phyloP scores from a whole-genome alignment of 2,329 filamentous ascomycete species.

The Colletotrichum destructivum region DNA sequence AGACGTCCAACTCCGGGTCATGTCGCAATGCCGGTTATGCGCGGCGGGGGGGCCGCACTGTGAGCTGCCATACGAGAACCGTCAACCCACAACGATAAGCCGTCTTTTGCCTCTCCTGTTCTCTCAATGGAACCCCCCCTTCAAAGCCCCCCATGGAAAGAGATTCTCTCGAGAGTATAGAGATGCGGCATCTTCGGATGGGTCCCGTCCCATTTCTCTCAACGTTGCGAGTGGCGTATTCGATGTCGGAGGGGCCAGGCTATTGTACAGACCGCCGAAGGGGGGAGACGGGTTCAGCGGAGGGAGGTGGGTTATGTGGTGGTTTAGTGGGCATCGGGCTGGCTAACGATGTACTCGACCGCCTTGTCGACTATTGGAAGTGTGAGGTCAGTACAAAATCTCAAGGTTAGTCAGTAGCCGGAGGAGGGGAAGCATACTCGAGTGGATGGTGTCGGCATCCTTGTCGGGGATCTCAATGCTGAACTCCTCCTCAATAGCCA shows the following conservation, averaged over 20 bases:
- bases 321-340: conserved; percentile 86
- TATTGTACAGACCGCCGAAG: conserved; percentile 44
- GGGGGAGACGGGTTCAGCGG: conserved; percentile 34
- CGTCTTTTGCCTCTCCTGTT: conserved; percentile 15
- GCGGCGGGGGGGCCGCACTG: conserved; percentile 29
- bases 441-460: conserved; percentile 94
- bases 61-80: conserved; percentile 35
- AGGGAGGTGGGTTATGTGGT: conserved; percentile 7
- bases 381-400: conserved; percentile 31
- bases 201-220: conserved; percentile 23
- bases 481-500: conserved; percentile 98
- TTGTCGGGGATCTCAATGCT: conserved; percentile 99
- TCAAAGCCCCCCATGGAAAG: conserved; percentile 6
- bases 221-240: conserved; percentile 41
- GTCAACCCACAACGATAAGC: conserved; percentile 31
- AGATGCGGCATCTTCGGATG: conserved; percentile 31
- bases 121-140: conserved; percentile 13
- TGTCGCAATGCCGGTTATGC: conserved; percentile 44
- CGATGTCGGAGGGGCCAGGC: conserved; percentile 24
- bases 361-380: conserved; percentile 84
- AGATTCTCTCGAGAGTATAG: conserved; percentile 21
- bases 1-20: conserved; percentile 38
- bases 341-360: conserved; percentile 92
- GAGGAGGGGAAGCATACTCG: conserved; percentile 73
- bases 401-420: too few relatives aligned